Evolutionary conservation across 305 asterid genomes (phyloP).

Genomic region (Fraxinus floribunda): DNA sequence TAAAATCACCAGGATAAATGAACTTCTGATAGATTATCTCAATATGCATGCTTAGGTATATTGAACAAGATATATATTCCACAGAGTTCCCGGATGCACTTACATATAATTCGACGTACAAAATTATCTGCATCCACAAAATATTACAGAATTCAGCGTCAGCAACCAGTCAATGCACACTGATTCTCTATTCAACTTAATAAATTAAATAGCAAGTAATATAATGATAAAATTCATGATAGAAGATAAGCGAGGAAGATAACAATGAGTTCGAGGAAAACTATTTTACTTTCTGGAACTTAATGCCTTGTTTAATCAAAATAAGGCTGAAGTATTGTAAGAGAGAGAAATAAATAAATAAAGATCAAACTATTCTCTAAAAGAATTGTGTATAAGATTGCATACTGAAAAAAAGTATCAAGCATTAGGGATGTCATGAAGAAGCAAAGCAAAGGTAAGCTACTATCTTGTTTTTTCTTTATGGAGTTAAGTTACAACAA

Average conservation of each 20-base stretch:
- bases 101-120: conserved; percentile 88
- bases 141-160: conserved; percentile 23
- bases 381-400: neutral
- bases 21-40: neutral
- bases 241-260: neutral
- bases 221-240: neutral
- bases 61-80: neutral
- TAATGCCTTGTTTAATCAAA: neutral
- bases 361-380: neutral
- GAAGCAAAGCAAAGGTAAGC: neutral
- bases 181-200: neutral
- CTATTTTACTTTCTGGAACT: neutral
- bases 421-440: neutral
- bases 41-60: neutral
- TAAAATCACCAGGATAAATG: neutral
- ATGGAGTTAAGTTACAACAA: neutral
- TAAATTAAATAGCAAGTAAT: neutral
- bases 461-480: neutral
- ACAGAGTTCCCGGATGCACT: conserved; percentile 37
- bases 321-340: neutral
- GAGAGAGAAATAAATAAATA: neutral
- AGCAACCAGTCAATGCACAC: conserved; percentile 7
- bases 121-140: conserved; percentile 63
- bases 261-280: neutral
- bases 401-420: neutral